Base-by-base conservation (phyloP, 228 moss, liverwort and hornwort genomes). In the Sphagnum magellanicum region DNA sequence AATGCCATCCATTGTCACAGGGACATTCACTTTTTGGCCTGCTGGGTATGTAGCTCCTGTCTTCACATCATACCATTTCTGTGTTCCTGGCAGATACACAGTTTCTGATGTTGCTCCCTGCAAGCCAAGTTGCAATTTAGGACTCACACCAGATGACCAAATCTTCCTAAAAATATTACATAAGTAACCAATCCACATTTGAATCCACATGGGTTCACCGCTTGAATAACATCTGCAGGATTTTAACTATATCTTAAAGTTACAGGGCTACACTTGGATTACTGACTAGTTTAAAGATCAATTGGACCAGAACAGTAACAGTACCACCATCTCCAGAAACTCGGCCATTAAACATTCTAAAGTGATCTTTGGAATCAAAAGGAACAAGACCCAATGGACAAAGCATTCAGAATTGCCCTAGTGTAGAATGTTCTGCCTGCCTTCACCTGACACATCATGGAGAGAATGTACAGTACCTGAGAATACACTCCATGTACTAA, bases 401-500 rank as follows among this genome's bases (percentile, higher is more conserved):
- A 12, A 55, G 8, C 4, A 55, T 1, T 55, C 55, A 55, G 32
- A 32, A 32, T 2, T 32, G 32, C 32, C 32, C 32, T 32, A 32
- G 1, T 32, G 32, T 32, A 32, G 32, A 32, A 32, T 32, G 3
- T 32, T 32, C 32, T 32, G 32, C 32, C 32, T 32, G 32, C 32
- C 32, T 32, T 32, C 32, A 32, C 32, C 32, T 32, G 32, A 32
- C 3, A 32, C 32, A 32, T 32, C 32, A 32, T 32, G 3, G 32
- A 32, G 32, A 32, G 32, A 59, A 59, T 59, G 59, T 11, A 59
- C 59, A 59, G 15, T 75, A 98, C 97, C 78, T 90, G 84, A 50
- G 78, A 84, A 67, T 89, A 98, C 60, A 98, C 90, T 51, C 98
- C 98, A 81, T 89, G 98, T 17, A 98, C 94, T 69, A 98, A 84